Base-by-base conservation (phyloP, 345 rosid genomes). In the Passiflora organensis region DNA sequence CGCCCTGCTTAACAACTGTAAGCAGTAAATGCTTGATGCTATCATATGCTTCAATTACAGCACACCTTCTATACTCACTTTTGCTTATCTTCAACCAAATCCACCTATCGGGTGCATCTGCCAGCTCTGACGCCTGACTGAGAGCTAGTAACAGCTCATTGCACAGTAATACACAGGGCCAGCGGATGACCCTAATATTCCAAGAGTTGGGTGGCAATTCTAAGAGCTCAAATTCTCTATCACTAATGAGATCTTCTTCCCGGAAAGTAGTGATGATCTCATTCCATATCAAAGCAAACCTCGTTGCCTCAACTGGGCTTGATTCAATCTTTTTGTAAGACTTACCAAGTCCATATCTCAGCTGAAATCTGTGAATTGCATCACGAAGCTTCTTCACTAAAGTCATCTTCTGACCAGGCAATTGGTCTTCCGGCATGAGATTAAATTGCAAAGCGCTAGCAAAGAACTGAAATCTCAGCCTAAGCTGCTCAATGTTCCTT, bases 261-360 rank as follows among this genome's bases (percentile, higher is more conserved):
- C 90, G 76, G 70, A 91, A 85, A 34, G 79, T 59, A 48, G 62
- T 48, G 22, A 91, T 68, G 52, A 91, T 83, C 77, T 83, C 95
- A 73, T 91, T 91, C 98, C 98, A 91, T 54, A 91, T 75, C 67
- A 85, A 52, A 21, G 98, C 96, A 76, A 91, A 91, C 77, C 80
- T 77, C 11, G 87, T 79, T 9, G 96, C 87, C 51, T 85, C 91
- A 47, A 85, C 95, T 56, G 82, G 97, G 70, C 66, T 83, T 25
- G 96, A 91, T 64, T 87, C 97, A 1, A 91, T 72, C 72, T 91
- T 87, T 53, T 61, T 80, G 83, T 77, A 77, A 55, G 82, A 80
- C 72, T 65, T 85, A 61, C 97, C 96, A 48, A 91, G 80, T 39
- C 96, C 97, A 73, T 87, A 91, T 20, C 96, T 76, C 59, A 91